Evolutionary conservation across 495 filamentous ascomycete genomes (phyloP).

Genomic region (Penicillium macrosclerotiorum): DNA sequence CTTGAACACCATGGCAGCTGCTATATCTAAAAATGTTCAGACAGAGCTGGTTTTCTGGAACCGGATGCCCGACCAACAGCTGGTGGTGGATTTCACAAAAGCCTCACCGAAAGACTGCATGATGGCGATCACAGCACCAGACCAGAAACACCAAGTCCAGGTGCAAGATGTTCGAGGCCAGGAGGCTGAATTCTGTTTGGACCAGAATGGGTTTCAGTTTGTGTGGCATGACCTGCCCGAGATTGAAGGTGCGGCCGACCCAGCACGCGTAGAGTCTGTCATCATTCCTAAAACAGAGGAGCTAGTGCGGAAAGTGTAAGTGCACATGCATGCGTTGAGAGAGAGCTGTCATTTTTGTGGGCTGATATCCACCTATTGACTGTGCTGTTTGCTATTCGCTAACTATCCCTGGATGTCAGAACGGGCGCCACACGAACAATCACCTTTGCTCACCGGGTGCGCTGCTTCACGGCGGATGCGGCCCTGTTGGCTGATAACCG

Average conservation of each 20-base stretch:
- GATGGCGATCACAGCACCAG: not conserved
- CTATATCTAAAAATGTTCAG: not conserved
- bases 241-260: slow-evolving; percentile 2
- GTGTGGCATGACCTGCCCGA: slow-evolving; percentile 14
- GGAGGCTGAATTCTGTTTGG: slow-evolving; percentile 5
- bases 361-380: not conserved
- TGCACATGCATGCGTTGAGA: not conserved
- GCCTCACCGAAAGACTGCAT: not conserved
- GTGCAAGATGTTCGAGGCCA: slow-evolving; percentile 13
- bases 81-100: slow-evolving; percentile 5
- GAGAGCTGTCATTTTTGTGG: not conserved
- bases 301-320: slow-evolving; percentile 13
- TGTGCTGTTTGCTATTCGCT: not conserved
- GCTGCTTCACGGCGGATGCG: slow-evolving; percentile 11
- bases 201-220: slow-evolving; percentile 11
- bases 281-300: slow-evolving; percentile 15
- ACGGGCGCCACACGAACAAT: slow-evolving; percentile 10
- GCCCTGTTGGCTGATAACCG: slow-evolving; percentile 12
- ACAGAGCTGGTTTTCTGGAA: slow-evolving; percentile 9
- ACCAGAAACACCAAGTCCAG: slow-evolving; percentile 2
- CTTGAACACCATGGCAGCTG: not conserved
- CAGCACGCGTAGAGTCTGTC: not conserved
- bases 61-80: not conserved
- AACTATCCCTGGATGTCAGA: slow-evolving; percentile 11
- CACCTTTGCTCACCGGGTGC: slow-evolving; percentile 13